Percentiles rank a stretch among this genome's conserved stretches.
These are phyloP conservation scores for Penicillium psychrosexuale DNA, from an alignment of 2,329 filamentous ascomycete species.

Conservation along the genomic window DNA sequence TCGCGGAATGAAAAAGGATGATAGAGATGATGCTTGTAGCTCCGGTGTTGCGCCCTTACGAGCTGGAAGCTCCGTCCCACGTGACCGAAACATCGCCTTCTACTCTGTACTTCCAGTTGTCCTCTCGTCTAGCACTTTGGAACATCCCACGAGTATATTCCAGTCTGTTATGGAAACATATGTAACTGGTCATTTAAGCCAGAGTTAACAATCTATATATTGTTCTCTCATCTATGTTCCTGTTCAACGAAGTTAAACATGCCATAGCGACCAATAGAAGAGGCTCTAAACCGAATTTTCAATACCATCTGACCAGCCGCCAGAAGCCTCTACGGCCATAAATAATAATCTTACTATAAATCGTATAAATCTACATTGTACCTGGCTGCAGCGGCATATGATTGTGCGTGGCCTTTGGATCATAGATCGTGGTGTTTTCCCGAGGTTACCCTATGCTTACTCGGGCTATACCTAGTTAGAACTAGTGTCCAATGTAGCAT, in stretches of 20 bases:
- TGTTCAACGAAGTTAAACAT: neutral
- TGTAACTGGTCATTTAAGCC: neutral
- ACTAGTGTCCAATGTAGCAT: neutral
- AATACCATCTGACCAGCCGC: neutral
- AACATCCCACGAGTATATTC: neutral
- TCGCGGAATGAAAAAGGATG: constrained; percentile 9
- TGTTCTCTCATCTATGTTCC: neutral
- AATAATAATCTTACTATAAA: neutral
- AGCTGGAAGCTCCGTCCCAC: constrained; percentile 31
- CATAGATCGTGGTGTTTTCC: neutral
- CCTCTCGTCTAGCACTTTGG: neutral
- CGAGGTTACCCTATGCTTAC: neutral
- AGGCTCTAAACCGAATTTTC: neutral
- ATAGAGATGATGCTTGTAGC: constrained; percentile 22
- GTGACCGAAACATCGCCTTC: constrained; percentile 20
- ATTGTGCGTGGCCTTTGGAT: neutral
- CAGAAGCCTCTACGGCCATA: neutral
- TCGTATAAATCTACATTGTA: neutral
- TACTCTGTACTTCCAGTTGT: neutral
- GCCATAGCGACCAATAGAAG: neutral
- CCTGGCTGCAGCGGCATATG: neutral
- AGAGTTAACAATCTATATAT: neutral
- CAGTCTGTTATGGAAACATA: neutral
- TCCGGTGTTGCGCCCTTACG: constrained; percentile 22
- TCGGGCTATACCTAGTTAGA: neutral